These are phyloP conservation scores for Colletotrichum lentis DNA, from an alignment of 2,329 filamentous ascomycete species.

Conservation along the genomic window DNA sequence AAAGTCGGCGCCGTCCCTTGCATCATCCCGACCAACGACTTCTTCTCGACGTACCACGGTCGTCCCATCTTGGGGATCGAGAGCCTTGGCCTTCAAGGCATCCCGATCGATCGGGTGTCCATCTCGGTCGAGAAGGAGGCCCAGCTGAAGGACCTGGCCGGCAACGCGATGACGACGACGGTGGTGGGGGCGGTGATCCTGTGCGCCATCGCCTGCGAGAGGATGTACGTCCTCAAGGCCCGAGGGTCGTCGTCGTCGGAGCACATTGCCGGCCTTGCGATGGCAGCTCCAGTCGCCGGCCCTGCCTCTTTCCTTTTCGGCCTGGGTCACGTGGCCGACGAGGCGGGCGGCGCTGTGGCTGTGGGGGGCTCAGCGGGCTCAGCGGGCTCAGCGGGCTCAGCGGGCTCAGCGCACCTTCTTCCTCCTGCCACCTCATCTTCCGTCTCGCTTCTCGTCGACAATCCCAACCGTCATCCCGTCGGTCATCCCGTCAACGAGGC, in stretches of 20 bases:
- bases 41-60: conserved; percentile 67
- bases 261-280: background rate
- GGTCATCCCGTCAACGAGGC: background rate
- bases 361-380: no score
- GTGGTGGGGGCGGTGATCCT: conserved; percentile 72
- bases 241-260: background rate
- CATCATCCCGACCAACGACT: conserved; percentile 71
- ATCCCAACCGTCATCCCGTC: background rate
- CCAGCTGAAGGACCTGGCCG: conserved; percentile 74
- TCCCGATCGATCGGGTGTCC: conserved; percentile 68
- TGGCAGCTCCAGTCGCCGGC: background rate
- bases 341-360: background rate
- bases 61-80: conserved; percentile 70
- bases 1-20: conserved; percentile 69
- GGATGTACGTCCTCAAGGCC: background rate
- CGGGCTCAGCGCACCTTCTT: background rate
- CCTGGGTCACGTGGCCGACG: background rate
- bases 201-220: conserved; percentile 59
- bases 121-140: conserved; percentile 69
- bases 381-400: no score
- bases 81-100: conserved; percentile 71
- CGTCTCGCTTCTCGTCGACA: background rate
- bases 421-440: background rate
- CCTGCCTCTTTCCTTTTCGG: background rate
- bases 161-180: conserved; percentile 81